These are phyloP conservation scores for Albophoma yamanashiensis DNA, from an alignment of 2,329 filamentous ascomycete species.

Conservation along the genomic window DNA sequence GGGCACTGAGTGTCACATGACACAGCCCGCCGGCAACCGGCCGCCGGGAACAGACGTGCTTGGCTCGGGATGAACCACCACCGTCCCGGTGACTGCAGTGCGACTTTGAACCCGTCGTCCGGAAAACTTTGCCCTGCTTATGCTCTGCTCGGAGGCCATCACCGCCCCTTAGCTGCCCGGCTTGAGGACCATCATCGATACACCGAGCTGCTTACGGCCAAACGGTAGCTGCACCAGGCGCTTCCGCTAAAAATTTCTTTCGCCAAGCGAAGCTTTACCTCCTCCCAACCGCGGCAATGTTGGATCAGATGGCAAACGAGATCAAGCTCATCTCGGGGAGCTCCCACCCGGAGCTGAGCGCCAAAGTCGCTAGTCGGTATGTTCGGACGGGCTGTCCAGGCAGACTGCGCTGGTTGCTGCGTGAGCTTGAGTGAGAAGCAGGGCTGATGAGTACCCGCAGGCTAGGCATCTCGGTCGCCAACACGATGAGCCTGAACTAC, in stretches of 20 bases:
- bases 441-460: constrained; percentile 29
- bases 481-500: constrained; percentile 73
- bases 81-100: not conserved
- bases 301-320: constrained; percentile 39
- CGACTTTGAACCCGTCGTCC: not conserved
- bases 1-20: constrained; percentile 2
- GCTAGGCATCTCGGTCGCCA: constrained; percentile 66
- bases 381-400: constrained; percentile 6
- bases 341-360: constrained; percentile 36
- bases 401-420: not conserved
- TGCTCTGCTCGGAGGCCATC: not conserved
- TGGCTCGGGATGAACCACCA: not conserved
- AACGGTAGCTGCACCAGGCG: not conserved
- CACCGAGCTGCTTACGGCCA: not conserved
- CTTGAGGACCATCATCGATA: not conserved
- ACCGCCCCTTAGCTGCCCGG: not conserved
- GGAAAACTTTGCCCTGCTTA: not conserved
- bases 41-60: not conserved
- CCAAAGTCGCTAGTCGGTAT: constrained; percentile 33
- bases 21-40: not conserved
- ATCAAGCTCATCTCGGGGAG: constrained; percentile 41
- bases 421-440: not conserved
- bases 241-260: constrained; percentile 2
- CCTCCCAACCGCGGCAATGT: constrained; percentile 14
- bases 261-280: not conserved